Evolutionary conservation across 805 yeast genomes (phyloP), one percentile per base, ranked within the genome.

Genomic region (Yamadazyma akitaensis): DNA sequence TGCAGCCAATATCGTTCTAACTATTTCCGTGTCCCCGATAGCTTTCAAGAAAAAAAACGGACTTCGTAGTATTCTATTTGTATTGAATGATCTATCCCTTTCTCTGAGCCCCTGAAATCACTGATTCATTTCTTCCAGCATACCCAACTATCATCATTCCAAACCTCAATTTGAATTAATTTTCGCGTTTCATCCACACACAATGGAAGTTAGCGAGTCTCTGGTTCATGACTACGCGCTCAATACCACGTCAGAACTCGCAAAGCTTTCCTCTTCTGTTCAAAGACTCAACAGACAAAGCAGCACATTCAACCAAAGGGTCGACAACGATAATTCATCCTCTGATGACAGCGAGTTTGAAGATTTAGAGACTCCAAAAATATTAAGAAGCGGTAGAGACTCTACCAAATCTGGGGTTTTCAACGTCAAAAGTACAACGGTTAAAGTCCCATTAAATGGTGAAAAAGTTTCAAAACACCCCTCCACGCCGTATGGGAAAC

Each of bases 361-460:
- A 34, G 47, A 38, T 7, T 40, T 58, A 10, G 69, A 65, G 38
- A 62, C 68, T 13, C 69, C 68, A 1, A 53, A 53, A 39, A 34
- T 41, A 12, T 33, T 42, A 13, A 40, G 47, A 37, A 43, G 37
- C 26, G 42, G 47, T 30, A 38, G 26, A 16, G 40, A 43, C 21
- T 26, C 42, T 3, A 35, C 14, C 16, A 43, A 31, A 12, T 31
- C 41, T n/a, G 44, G 44, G 16, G 17, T 30, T 4, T 43, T 43
- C 31, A 42, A 32, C 28, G 42, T 40, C 7, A 45, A 42, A 26
- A 43, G 39, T 11, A 46, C 49, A 14, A 43, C 46, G 16, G 19
- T 34, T 12, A 50, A 44, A 35, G 37, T 47, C 14, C 48, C 50
- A 8, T 38, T 43, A 35, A 43, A 38, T 21, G 42, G 31, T n/a